phyloP scores from a whole-genome alignment of 495 filamentous ascomycete species.

The Aspergillus mulundensis region DNA sequence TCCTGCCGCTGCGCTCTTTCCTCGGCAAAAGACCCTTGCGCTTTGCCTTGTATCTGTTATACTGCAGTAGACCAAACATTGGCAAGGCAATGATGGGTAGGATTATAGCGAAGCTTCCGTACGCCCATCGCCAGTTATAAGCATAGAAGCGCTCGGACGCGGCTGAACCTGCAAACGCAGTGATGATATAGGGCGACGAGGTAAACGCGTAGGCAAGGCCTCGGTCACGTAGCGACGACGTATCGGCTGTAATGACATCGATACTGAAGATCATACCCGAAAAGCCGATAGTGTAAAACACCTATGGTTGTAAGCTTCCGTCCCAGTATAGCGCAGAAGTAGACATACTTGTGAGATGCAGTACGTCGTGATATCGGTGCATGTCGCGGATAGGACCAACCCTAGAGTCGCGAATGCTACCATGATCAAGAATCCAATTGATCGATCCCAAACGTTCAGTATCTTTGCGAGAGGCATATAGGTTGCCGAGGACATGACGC shows the following conservation, averaged over 20 bases:
- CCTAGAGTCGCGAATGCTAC: slow-evolving; percentile 32
- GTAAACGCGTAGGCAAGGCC: slow-evolving; percentile 55
- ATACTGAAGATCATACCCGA: slow-evolving; percentile 54
- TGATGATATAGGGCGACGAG: slow-evolving; percentile 49
- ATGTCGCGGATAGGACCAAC: slow-evolving; percentile 49
- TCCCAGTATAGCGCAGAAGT: not conserved
- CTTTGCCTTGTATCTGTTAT: slow-evolving; percentile 55
- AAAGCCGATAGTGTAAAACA: slow-evolving; percentile 51
- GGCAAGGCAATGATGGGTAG: slow-evolving; percentile 51
- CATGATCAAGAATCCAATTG: slow-evolving; percentile 51
- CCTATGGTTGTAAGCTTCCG: not conserved
- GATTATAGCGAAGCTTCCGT: slow-evolving; percentile 56
- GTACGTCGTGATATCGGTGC: slow-evolving; percentile 44
- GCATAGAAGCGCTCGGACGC: slow-evolving; percentile 42
- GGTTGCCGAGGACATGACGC: slow-evolving; percentile 32
- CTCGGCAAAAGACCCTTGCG: slow-evolving; percentile 31
- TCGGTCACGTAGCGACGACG: slow-evolving; percentile 55
- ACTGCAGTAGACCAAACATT: slow-evolving; percentile 42
- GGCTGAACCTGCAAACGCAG: slow-evolving; percentile 30
- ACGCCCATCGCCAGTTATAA: slow-evolving; percentile 58
- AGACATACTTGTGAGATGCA: slow-evolving; percentile 44
- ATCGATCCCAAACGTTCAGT: slow-evolving; percentile 62
- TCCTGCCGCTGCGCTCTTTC: slow-evolving; percentile 34
- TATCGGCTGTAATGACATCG: slow-evolving; percentile 59
- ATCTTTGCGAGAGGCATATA: slow-evolving; percentile 61